Evolutionary conservation across 2,329 filamentous ascomycete genomes (phyloP).

Genomic region (Samsoniella hepiali): DNA sequence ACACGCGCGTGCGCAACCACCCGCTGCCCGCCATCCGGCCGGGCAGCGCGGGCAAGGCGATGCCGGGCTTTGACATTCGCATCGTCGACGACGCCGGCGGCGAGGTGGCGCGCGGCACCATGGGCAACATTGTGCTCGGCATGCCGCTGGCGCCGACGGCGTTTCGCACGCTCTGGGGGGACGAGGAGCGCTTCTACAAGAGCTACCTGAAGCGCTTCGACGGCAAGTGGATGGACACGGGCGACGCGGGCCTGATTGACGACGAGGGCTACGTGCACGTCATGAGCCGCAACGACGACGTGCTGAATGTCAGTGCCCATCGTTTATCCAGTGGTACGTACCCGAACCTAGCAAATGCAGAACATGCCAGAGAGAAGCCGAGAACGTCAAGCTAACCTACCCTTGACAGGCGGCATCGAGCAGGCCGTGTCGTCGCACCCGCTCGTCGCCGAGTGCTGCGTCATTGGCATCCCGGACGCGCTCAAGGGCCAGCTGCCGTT

Average conservation of each 20-base stretch:
- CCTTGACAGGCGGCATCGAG: constrained; percentile 69
- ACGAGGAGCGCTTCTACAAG: constrained; percentile 80
- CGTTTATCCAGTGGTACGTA: constrained; percentile 74
- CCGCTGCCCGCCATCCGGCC: constrained; percentile 63
- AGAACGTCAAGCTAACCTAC: not conserved
- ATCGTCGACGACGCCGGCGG: constrained; percentile 78
- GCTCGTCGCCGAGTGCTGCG: constrained; percentile 75
- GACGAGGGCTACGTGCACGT: constrained; percentile 64
- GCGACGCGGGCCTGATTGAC: constrained; percentile 85
- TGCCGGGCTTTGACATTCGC: constrained; percentile 87
- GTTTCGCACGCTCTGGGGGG: constrained; percentile 81
- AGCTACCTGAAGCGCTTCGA: constrained; percentile 80
- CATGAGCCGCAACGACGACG: constrained; percentile 71
- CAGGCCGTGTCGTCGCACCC: constrained; percentile 84
- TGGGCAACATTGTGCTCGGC: constrained; percentile 89
- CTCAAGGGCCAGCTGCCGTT: constrained; percentile 91
- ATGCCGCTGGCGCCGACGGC: constrained; percentile 82
- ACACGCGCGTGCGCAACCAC: constrained; percentile 37
- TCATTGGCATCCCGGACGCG: constrained; percentile 79
- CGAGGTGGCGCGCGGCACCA: constrained; percentile 66
- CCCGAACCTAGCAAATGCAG: not conserved
- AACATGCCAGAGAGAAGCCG: not conserved
- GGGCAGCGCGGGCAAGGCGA: constrained; percentile 83
- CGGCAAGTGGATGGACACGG: constrained; percentile 84
- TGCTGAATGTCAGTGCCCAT: constrained; percentile 95